phyloP scores from a whole-genome alignment of 306 rosid species.

The Cercis canadensis region DNA sequence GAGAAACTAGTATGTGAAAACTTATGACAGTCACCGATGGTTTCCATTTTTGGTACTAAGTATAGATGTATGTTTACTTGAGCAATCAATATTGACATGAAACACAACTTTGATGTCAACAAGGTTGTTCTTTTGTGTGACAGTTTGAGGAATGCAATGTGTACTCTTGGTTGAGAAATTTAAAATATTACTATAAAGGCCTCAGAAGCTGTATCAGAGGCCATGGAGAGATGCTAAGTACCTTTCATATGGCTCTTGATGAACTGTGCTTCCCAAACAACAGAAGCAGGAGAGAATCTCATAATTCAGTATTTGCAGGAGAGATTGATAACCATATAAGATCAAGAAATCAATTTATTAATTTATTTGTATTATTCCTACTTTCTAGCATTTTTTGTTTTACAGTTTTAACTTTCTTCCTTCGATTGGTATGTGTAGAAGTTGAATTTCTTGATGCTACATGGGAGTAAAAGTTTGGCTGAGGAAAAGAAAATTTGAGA shows the following conservation, averaged over 20 bases:
- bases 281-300: not conserved
- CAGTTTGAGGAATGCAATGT: no score
- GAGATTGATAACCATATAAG: slow-evolving; percentile 1
- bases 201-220: not conserved
- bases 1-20: no score
- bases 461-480: slow-evolving; percentile 5
- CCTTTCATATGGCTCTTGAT: not conserved
- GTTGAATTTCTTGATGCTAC: slow-evolving; percentile 19
- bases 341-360: not conserved
- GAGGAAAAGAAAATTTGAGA: not conserved
- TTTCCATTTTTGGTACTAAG: no score
- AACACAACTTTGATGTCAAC: no score
- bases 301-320: not conserved
- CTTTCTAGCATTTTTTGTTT: not conserved
- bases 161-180: not conserved
- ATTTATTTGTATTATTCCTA: no score
- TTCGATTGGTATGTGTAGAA: not conserved
- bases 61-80: no score
- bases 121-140: no score
- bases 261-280: not conserved
- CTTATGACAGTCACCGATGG: no score
- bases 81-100: no score
- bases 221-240: not conserved
- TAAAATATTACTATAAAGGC: not conserved
- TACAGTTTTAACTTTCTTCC: not conserved